These are phyloP conservation scores for Colletotrichum neosansevieriae DNA, from an alignment of 2,329 filamentous ascomycete genomes.

Conservation along the genomic window DNA sequence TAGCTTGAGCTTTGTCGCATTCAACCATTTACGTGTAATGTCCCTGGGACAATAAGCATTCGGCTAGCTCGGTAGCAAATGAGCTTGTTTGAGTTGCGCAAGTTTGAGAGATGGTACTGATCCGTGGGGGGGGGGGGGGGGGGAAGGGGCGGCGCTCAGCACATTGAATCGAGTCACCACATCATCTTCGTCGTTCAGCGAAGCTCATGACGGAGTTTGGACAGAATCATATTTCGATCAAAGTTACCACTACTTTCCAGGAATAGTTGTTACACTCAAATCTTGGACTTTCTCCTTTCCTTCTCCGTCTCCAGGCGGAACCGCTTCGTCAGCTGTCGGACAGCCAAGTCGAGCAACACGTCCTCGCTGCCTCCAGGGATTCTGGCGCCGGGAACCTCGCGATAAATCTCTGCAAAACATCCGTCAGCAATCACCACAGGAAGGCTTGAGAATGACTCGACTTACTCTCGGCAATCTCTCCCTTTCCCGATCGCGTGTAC, in stretches of 20 bases:
- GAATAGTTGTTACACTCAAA: background rate
- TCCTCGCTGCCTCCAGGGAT: constrained; percentile 44
- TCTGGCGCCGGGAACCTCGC: constrained; percentile 46
- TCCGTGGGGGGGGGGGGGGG: no score
- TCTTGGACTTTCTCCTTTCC: background rate
- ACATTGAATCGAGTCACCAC: background rate
- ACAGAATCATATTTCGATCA: no score
- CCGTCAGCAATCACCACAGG: constrained; percentile 8
- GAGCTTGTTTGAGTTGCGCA: background rate
- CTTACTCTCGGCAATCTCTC: constrained; percentile 77
- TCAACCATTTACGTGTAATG: background rate
- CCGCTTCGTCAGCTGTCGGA: constrained; percentile 43
- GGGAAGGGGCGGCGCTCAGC: no score
- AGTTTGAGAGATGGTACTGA: background rate
- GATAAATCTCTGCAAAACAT: constrained; percentile 43
- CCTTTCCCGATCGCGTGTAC: constrained; percentile 76
- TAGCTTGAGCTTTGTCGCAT: background rate
- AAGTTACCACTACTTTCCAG: no score
- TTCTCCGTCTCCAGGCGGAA: constrained; percentile 31
- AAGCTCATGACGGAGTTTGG: no score
- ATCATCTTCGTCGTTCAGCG: no score
- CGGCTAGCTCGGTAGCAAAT: background rate
- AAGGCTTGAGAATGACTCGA: constrained; percentile 41
- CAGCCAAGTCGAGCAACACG: constrained; percentile 43
- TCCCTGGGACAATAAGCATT: background rate